Evolutionary conservation across 2,329 filamentous ascomycete species (phyloP).

Genomic region (Apiospora rasikravindrae): DNA sequence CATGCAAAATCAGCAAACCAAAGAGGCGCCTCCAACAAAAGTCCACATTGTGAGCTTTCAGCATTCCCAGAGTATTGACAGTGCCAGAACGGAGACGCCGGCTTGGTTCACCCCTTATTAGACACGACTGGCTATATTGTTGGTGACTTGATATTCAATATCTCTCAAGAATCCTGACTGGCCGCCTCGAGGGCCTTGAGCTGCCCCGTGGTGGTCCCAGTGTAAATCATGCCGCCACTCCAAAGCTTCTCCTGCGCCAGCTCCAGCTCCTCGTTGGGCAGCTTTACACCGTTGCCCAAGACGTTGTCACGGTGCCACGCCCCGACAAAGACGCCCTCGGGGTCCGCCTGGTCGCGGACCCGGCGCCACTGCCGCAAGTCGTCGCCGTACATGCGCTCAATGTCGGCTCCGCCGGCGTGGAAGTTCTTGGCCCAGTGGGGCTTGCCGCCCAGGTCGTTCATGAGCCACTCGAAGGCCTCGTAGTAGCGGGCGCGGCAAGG

Average conservation of each 20-base stretch:
- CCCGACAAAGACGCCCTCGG: constrained; percentile 86
- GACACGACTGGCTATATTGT: not conserved
- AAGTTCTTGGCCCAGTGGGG: constrained; percentile 98
- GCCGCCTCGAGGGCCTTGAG: constrained; percentile 14
- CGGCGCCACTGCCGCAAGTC: constrained; percentile 69
- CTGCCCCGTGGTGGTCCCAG: constrained; percentile 21
- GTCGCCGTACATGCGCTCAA: constrained; percentile 72
- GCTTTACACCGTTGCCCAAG: constrained; percentile 41
- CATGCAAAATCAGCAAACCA: not conserved
- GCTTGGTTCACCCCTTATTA: not conserved
- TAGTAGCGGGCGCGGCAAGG: constrained; percentile 81
- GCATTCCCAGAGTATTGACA: not conserved
- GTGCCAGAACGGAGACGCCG: not conserved
- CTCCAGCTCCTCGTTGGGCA: constrained; percentile 40
- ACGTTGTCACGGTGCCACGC: constrained; percentile 84
- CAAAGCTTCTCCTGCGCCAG: constrained; percentile 20
- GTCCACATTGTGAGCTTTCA: not conserved
- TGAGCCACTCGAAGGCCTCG: constrained; percentile 87
- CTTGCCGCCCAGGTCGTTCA: constrained; percentile 80
- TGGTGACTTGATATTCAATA: not conserved
- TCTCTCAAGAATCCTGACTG: not conserved
- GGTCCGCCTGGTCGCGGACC: constrained; percentile 74
- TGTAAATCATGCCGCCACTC: constrained; percentile 23
- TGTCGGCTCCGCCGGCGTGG: constrained; percentile 61
- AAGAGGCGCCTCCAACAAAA: not conserved